Conservation (phyloP, 257 asterid species). For the Penstemon davidsonii region DNA sequence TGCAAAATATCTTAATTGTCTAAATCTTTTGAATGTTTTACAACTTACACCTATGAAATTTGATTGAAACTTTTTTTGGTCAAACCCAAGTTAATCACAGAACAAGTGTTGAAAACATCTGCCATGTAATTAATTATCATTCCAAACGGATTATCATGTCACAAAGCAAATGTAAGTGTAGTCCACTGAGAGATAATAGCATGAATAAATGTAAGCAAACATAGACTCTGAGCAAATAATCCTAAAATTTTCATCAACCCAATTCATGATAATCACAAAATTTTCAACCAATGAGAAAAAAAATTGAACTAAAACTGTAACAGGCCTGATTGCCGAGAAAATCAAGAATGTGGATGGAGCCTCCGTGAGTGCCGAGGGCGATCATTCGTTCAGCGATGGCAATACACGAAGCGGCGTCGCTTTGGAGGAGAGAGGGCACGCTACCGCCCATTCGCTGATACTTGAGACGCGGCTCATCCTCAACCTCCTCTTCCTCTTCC, state of each 20-base stretch:
- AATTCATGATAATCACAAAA: slow-evolving; percentile 8
- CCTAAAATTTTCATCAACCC: not conserved
- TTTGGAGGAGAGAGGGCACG: slow-evolving; percentile 74
- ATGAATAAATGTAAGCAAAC: not conserved
- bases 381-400: slow-evolving; percentile 95
- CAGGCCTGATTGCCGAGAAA: slow-evolving; percentile 91
- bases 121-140: not conserved
- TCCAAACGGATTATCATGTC: too few species aligned
- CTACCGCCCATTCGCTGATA: slow-evolving; percentile 99
- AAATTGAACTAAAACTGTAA: not conserved
- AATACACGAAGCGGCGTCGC: slow-evolving; percentile 89
- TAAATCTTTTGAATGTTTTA: too few species aligned
- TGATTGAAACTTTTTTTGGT: too few species aligned
- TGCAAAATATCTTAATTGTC: not conserved
- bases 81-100: too few species aligned
- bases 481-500: slow-evolving; percentile 61
- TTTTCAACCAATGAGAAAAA: not conserved
- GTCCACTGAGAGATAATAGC: too few species aligned
- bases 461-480: slow-evolving; percentile 92
- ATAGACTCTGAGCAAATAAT: not conserved
- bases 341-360: slow-evolving; percentile 90
- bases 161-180: too few species aligned
- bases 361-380: slow-evolving; percentile 89
- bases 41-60: too few species aligned
- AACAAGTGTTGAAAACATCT: too few species aligned